phyloP scores from a whole-genome alignment of 2,329 filamentous ascomycete species.

The Emmonsia crescens region DNA sequence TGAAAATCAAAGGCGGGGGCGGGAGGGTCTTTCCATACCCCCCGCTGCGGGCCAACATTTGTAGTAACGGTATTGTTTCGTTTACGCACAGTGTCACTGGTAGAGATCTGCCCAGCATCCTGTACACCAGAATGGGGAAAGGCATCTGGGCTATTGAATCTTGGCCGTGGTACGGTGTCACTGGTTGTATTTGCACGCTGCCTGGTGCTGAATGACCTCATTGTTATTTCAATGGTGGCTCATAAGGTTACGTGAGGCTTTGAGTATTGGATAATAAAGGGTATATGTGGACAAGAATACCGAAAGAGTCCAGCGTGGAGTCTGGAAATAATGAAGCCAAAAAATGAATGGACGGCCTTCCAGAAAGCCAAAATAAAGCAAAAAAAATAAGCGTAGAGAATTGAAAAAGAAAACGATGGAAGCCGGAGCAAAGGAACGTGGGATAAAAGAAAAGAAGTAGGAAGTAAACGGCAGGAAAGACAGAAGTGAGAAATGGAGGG shows the following conservation, averaged over 20 bases:
- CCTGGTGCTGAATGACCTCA: constrained; percentile 21
- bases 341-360: constrained; percentile 31
- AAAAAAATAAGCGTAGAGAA: constrained; percentile 3
- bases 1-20: constrained; percentile 3
- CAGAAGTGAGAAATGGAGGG: neutral
- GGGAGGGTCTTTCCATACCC: neutral
- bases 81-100: constrained; percentile 1
- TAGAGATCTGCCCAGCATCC: constrained; percentile 10
- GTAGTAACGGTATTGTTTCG: constrained; percentile 1
- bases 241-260: neutral
- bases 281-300: neutral
- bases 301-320: constrained; percentile 6
- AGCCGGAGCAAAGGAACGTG: constrained; percentile 11
- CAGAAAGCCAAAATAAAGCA: constrained; percentile 22
- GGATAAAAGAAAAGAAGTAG: neutral
- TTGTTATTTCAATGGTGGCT: constrained; percentile 18
- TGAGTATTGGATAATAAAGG: neutral
- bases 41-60: neutral
- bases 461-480: constrained; percentile 9
- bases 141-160: constrained; percentile 24
- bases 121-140: constrained; percentile 23
- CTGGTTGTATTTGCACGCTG: constrained; percentile 19
- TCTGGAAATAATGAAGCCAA: constrained; percentile 1
- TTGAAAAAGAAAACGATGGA: neutral
- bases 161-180: constrained; percentile 23